Conservation (phyloP, 108 stramenopile species). For the Cyclotella kingstonii region DNA sequence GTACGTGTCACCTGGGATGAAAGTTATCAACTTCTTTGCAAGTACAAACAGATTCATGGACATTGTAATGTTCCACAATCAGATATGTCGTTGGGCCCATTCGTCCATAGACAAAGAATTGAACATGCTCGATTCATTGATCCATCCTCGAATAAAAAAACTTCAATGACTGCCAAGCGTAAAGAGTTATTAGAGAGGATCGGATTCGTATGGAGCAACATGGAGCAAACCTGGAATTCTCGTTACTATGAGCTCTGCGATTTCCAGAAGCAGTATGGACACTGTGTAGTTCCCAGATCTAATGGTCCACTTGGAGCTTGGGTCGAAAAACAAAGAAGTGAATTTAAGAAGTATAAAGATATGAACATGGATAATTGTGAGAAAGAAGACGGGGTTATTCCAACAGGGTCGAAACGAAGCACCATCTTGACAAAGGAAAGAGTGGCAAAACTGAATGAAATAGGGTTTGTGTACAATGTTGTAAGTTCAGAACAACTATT, state of each 20-base stretch:
- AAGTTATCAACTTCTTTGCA: constrained; percentile 19
- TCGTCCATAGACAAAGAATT: constrained; percentile 37
- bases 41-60: constrained; percentile 20
- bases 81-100: constrained; percentile 27
- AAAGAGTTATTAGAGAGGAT: constrained; percentile 27
- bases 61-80: constrained; percentile 36
- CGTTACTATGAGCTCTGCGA: constrained; percentile 28
- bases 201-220: constrained; percentile 41
- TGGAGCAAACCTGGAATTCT: constrained; percentile 33
- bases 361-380: constrained; percentile 1
- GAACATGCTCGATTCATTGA: constrained; percentile 25
- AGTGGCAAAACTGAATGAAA: constrained; percentile 15
- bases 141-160: constrained; percentile 7
- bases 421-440: constrained; percentile 30
- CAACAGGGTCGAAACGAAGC: neutral
- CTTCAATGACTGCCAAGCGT: constrained; percentile 31
- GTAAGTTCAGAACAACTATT: too few species aligned
- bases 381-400: neutral
- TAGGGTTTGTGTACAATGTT: constrained; percentile 39
- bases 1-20: constrained; percentile 32
- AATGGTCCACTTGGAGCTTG: constrained; percentile 27
- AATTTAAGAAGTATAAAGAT: constrained; percentile 32
- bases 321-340: constrained; percentile 38
- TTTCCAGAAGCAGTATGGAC: constrained; percentile 18
- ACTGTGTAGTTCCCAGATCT: constrained; percentile 37